Conservation (phyloP, 208 protist genomes). For the Trypanosoma caninum region DNA sequence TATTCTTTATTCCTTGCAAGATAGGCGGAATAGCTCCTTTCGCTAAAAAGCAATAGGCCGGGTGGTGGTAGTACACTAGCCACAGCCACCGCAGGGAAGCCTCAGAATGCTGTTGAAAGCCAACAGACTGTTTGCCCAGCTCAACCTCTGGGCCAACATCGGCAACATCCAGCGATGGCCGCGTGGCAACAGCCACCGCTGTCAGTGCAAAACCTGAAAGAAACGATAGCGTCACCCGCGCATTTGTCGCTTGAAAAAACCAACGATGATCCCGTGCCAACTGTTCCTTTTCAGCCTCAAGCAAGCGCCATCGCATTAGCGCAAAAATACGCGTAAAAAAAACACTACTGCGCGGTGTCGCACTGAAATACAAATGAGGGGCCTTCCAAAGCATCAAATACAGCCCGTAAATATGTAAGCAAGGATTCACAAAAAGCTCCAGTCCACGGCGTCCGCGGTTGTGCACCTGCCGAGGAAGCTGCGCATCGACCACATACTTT, state of each 20-base stretch:
- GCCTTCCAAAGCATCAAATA: slow-evolving; percentile 78
- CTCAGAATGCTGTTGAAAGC: slow-evolving; percentile 66
- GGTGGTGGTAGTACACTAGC: slow-evolving; percentile 86
- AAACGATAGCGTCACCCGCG: slow-evolving; percentile 54
- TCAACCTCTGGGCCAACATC: slow-evolving; percentile 57
- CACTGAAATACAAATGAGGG: slow-evolving; percentile 49
- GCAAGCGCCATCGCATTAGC: slow-evolving; percentile 37
- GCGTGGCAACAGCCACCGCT: slow-evolving; percentile 39
- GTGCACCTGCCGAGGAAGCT: slow-evolving; percentile 48
- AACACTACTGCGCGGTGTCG: slow-evolving; percentile 57
- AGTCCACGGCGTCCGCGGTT: slow-evolving; percentile 42
- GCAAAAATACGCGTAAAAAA: slow-evolving; percentile 42
- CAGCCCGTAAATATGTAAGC: slow-evolving; percentile 47
- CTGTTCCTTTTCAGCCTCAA: slow-evolving; percentile 39
- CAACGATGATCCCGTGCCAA: slow-evolving; percentile 63
- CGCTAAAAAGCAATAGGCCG: slow-evolving; percentile 39
- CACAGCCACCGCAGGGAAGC: slow-evolving; percentile 68
- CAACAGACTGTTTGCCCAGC: slow-evolving; percentile 38
- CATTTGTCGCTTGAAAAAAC: slow-evolving; percentile 70
- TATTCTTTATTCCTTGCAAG: not conserved
- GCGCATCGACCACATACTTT: slow-evolving; percentile 57
- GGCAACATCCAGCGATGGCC: slow-evolving; percentile 42
- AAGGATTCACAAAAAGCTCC: slow-evolving; percentile 60
- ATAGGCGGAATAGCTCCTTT: not conserved
- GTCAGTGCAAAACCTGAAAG: slow-evolving; percentile 41